Percentiles rank a stretch among this genome's conserved stretches.
Conservation (phyloP, 1,284 basidiomycete species). For the Puccinia horiana region DNA sequence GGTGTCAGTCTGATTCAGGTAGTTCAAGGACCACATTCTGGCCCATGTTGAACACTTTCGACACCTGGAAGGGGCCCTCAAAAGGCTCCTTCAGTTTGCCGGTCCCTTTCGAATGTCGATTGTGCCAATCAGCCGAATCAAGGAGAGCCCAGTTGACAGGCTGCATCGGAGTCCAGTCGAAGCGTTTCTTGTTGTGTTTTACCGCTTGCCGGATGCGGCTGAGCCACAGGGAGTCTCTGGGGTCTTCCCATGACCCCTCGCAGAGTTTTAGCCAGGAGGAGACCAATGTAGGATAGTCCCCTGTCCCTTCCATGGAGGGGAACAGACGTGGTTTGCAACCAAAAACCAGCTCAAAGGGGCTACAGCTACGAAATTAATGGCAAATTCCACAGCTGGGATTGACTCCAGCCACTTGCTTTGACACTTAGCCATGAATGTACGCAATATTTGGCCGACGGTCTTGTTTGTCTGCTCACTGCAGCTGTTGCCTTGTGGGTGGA, state of each 20-base stretch:
- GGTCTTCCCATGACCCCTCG: background rate
- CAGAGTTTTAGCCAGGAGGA: background rate
- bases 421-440: slow-evolving; percentile 52
- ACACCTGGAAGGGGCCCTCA: too few relatives aligned
- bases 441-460: slow-evolving; percentile 56
- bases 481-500: slow-evolving; percentile 53
- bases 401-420: slow-evolving; percentile 19
- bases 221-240: background rate
- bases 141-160: background rate
- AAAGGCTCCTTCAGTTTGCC: too few relatives aligned
- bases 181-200: background rate
- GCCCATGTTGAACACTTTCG: too few relatives aligned
- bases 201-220: slow-evolving; percentile 3
- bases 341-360: slow-evolving; percentile 50
- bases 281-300: background rate
- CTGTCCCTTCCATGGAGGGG: background rate
- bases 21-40: too few relatives aligned
- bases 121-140: background rate
- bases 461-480: slow-evolving; percentile 54
- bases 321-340: slow-evolving; percentile 42
- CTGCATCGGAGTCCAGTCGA: background rate
- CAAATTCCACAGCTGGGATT: too few relatives aligned
- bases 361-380: slow-evolving; percentile 37
- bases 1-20: too few relatives aligned
- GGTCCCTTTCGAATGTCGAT: too few relatives aligned